Evolutionary conservation across 805 yeast species (phyloP), one percentile per base, ranked within the genome.

Genomic region (Yamadazyma ubonensis): DNA sequence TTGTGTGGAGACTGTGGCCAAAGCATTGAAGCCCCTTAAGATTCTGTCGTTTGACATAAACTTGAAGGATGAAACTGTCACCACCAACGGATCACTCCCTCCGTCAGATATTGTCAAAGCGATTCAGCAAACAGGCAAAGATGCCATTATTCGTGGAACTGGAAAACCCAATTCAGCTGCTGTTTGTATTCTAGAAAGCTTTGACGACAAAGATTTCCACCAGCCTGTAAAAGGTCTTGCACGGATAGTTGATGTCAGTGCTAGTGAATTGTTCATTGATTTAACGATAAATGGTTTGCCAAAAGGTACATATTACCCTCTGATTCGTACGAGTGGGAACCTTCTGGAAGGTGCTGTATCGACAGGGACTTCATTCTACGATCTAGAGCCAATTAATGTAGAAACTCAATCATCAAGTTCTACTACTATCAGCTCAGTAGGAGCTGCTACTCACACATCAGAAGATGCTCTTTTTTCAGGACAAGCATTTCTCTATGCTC

Each of bases 131-230:
- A 79, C 82, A 2, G 96, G 97, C 1, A 77, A 80, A 48, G 97
- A 91, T 55, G 96, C 96, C 3, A 86, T 91, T 48, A 83, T 91
- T 17, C 72, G 98, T 44, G 98, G 98, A 5, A 79, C 96, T 0
- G 97, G 97, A 3, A 73, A 70, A 42, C 83, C 95, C 12, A 83
- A 90, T 58, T 75, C 86, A 14, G 96, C 97, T 0, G 96, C 96
- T 0, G 98, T 90, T 22, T 80, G 93, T 49, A 90, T 90, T 34
- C 63, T 90, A 41, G 98, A 91, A 57, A 74, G 84, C 14, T 84
- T 83, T 51, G 77, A 70, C 36, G 63, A 66, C 2, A 63, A 62
- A 19, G 76, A 74, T 47, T 45, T 42, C 16, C 57, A 57, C 10
- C 68, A 71, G 28, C 86, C 90, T 0, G 95, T 91, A 17, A 80